Conservation (phyloP, 2,329 filamentous ascomycete genomes). For the Verticillium dahliae region DNA sequence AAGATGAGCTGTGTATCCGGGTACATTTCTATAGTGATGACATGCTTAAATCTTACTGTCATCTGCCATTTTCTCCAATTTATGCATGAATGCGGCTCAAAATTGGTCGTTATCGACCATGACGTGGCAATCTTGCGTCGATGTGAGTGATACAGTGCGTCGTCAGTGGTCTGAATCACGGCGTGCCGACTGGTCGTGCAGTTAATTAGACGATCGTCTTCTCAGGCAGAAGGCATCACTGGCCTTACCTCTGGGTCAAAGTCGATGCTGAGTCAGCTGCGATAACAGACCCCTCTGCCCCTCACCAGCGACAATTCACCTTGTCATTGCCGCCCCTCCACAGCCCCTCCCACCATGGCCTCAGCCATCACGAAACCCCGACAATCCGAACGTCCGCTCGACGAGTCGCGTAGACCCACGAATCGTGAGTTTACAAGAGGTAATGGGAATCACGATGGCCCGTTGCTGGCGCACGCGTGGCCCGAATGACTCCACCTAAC, state of each 20-base stretch:
- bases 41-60: background rate
- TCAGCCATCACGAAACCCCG: background rate
- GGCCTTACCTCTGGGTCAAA: background rate
- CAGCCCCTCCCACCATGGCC: background rate
- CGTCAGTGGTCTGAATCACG: background rate
- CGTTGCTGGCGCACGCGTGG: background rate
- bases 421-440: slow-evolving; percentile 10
- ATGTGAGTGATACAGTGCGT: background rate
- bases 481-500: slow-evolving; percentile 6
- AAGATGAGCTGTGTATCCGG: too few species aligned
- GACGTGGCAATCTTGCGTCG: background rate
- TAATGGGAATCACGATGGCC: slow-evolving; percentile 7
- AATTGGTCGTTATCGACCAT: background rate
- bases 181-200: background rate
- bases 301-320: background rate
- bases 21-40: too few species aligned
- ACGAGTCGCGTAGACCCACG: slow-evolving; percentile 5
- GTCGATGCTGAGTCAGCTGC: background rate
- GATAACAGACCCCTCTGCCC: background rate
- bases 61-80: slow-evolving; percentile 7
- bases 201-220: background rate
- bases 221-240: background rate
- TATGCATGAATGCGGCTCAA: slow-evolving; percentile 5
- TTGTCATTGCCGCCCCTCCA: background rate
- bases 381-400: background rate